These are phyloP conservation scores for Cicer pinnatifidum DNA, from an alignment of 306 rosid genomes.

Conservation along the genomic window DNA sequence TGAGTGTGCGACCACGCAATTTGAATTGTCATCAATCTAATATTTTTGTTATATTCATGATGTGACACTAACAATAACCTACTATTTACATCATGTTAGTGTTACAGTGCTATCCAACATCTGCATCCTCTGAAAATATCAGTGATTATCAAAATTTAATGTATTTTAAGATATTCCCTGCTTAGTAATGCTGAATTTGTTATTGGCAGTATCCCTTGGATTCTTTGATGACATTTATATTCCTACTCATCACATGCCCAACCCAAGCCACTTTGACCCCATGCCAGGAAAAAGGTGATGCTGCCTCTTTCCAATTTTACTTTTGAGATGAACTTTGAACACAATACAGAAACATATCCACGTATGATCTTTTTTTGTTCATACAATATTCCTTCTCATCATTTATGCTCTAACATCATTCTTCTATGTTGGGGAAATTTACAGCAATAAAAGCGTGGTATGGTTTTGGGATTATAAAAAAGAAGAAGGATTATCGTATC, in stretches of 20 bases:
- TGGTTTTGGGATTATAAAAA: conserved; percentile 71
- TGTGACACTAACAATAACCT: not conserved
- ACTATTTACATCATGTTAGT: not conserved
- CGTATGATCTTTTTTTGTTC: conserved; percentile 6
- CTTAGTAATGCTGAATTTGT: conserved; percentile 42
- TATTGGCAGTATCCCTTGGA: conserved; percentile 76
- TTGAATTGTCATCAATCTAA: conserved; percentile 24
- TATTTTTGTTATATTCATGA: conserved; percentile 9
- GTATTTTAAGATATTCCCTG: not conserved
- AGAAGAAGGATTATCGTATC: conserved; percentile 21
- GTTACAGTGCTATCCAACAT: conserved; percentile 26
- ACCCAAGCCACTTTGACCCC: conserved; percentile 49
- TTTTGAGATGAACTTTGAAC: conserved; percentile 7
- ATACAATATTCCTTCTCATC: not conserved
- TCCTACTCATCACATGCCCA: conserved; percentile 63
- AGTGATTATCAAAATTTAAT: conserved; percentile 11
- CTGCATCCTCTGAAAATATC: conserved; percentile 31
- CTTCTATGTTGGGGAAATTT: conserved; percentile 20
- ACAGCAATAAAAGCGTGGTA: conserved; percentile 54
- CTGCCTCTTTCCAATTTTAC: conserved; percentile 16
- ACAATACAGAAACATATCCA: conserved; percentile 10
- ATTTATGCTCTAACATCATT: conserved; percentile 16
- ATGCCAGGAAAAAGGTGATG: conserved; percentile 54
- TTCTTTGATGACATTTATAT: conserved; percentile 82
- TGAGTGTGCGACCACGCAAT: not conserved